Percentiles rank a stretch among this genome's conserved stretches.
Conservation (phyloP, 192 early-diverging fungal species). For the Endogone sp. region DNA sequence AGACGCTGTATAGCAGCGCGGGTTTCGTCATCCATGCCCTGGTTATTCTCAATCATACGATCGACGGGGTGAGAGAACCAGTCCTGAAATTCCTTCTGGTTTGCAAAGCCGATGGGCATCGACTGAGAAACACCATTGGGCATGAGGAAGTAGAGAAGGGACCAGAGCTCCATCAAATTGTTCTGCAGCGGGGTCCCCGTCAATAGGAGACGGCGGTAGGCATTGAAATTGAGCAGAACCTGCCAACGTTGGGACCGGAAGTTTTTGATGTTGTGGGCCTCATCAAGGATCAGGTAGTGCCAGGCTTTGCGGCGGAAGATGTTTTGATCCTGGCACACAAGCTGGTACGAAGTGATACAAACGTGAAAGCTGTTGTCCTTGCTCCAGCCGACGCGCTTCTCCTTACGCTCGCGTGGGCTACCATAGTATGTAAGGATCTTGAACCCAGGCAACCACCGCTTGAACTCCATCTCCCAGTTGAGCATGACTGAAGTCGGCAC, state of each 20-base stretch:
- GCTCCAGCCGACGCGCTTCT: conserved; percentile 54
- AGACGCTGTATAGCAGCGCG: conserved; percentile 51
- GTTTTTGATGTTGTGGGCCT: conserved; percentile 75
- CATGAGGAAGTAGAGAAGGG: conserved; percentile 81
- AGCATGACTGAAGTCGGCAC: conserved; percentile 74
- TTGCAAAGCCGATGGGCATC: conserved; percentile 79
- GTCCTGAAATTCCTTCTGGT: conserved; percentile 75
- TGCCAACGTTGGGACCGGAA: conserved; percentile 72
- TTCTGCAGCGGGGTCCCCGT: conserved; percentile 92
- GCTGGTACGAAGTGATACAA: conserved; percentile 61
- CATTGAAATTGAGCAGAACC: conserved; percentile 66
- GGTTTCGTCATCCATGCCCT: conserved; percentile 42
- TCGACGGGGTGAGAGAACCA: conserved; percentile 91
- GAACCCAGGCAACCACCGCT: conserved; percentile 69
- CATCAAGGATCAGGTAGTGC: conserved; percentile 68
- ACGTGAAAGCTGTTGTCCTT: conserved; percentile 59
- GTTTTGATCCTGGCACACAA: conserved; percentile 52
- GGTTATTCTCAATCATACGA: conserved; percentile 57
- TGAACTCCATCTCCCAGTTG: conserved; percentile 76
- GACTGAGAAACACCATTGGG: conserved; percentile 54
- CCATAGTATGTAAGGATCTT: conserved; percentile 79
- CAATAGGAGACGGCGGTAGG: conserved; percentile 62
- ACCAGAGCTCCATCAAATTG: conserved; percentile 85
- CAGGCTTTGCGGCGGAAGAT: conserved; percentile 56
- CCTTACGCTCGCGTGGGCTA: conserved; percentile 57